Evolutionary conservation across 2,329 filamentous ascomycete species (phyloP).

Genomic region (Epichloe gansuensis): DNA sequence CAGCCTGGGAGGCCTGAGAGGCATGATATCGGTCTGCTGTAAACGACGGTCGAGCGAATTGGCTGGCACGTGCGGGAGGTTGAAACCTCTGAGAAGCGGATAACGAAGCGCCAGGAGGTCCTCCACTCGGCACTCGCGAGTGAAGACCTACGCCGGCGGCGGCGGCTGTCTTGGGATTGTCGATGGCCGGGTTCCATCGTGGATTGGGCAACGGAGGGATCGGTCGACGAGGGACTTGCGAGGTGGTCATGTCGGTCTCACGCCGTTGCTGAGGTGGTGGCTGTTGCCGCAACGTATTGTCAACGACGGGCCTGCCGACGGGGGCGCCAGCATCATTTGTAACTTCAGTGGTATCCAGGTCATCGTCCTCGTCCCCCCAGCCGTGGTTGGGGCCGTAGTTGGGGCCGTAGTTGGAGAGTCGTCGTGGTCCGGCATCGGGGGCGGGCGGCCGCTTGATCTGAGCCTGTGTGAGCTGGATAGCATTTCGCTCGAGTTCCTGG

Average conservation of each 20-base stretch:
- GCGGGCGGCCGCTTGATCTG: conserved; percentile 10
- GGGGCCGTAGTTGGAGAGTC: conserved; percentile 10
- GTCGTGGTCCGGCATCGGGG: conserved; percentile 12
- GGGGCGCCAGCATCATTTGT: conserved; percentile 33
- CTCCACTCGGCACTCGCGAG: conserved; percentile 8
- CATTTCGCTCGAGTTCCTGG: conserved; percentile 50
- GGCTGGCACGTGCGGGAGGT: conserved; percentile 23
- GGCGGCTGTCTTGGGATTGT: conserved; percentile 12
- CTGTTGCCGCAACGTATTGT: conserved; percentile 23
- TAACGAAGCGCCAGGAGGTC: conserved; percentile 11
- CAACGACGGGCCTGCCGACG: conserved; percentile 22
- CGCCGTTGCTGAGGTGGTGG: conserved; percentile 19
- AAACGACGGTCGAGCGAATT: conserved; percentile 26
- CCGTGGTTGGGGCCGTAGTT: conserved; percentile 23
- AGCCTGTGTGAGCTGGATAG: conserved; percentile 47
- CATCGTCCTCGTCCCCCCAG: conserved; percentile 42
- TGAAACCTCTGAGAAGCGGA: conserved; percentile 20
- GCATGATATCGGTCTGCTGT: conserved; percentile 12
- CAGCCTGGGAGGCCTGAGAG: conserved; percentile 15
- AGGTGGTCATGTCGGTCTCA: conserved; percentile 7
- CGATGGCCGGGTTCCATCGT: conserved; percentile 25
- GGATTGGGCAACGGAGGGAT: conserved; percentile 23
- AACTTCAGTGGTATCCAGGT: conserved; percentile 45
- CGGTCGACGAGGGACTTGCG: conserved; percentile 14
- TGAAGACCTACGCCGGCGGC: conserved; percentile 7